Conservation (phyloP, 495 filamentous ascomycete genomes). For the Aspergillus diversus region DNA sequence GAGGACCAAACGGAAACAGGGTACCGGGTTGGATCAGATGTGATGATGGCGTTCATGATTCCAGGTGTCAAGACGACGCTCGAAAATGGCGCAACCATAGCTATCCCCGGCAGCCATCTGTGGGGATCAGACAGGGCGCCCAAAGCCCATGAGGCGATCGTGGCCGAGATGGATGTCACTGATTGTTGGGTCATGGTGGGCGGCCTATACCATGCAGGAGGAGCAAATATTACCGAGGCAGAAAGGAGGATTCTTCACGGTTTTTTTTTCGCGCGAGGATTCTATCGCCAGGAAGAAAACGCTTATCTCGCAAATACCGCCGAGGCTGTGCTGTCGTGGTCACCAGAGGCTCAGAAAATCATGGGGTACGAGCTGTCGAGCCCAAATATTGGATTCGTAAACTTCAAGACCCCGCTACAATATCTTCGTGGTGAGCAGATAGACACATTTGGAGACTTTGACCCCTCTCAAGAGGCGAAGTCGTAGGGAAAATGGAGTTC, state of each 20-base stretch:
- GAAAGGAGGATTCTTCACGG: slow-evolving; percentile 24
- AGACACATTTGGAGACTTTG: slow-evolving; percentile 27
- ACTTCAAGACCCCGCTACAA: slow-evolving; percentile 27
- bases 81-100: slow-evolving; percentile 38
- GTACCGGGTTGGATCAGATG: slow-evolving; percentile 20
- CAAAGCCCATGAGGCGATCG: slow-evolving; percentile 16
- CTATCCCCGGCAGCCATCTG: slow-evolving; percentile 26
- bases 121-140: slow-evolving; percentile 25
- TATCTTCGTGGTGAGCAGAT: slow-evolving; percentile 23
- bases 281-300: slow-evolving; percentile 28
- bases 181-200: slow-evolving; percentile 31
- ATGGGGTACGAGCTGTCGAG: slow-evolving; percentile 30
- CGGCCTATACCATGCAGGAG: slow-evolving; percentile 28
- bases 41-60: slow-evolving; percentile 33
- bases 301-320: slow-evolving; percentile 23
- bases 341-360: slow-evolving; percentile 23
- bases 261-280: slow-evolving; percentile 28
- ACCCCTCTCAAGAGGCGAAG: slow-evolving; percentile 20
- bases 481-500: neutral
- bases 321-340: slow-evolving; percentile 26
- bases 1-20: slow-evolving; percentile 19
- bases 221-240: slow-evolving; percentile 21
- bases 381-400: slow-evolving; percentile 30
- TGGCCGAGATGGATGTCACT: slow-evolving; percentile 24
- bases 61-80: slow-evolving; percentile 35